Evolutionary conservation across 2,329 filamentous ascomycete genomes (phyloP).

Genomic region (Cordyceps cicadae): DNA sequence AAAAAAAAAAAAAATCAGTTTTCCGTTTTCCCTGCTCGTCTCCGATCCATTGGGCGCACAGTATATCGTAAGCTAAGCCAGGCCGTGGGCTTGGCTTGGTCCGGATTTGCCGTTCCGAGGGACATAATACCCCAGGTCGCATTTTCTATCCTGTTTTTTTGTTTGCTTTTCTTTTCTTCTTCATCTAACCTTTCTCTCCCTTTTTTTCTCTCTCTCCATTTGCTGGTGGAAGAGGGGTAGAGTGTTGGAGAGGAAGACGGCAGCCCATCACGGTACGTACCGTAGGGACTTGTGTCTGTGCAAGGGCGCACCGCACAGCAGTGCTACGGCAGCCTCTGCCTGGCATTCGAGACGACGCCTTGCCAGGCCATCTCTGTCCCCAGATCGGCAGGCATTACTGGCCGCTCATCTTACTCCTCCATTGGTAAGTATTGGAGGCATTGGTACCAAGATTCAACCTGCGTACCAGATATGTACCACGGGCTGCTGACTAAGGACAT

Average conservation of each 20-base stretch:
- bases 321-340: neutral
- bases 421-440: neutral
- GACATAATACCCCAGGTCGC: neutral
- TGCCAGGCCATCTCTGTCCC: neutral
- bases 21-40: neutral
- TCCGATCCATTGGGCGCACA: conserved; percentile 4
- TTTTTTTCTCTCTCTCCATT: neutral
- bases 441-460: neutral
- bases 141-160: conserved; percentile 9
- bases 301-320: too few species aligned
- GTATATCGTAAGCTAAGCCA: conserved; percentile 5
- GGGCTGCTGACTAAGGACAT: conserved; percentile 3
- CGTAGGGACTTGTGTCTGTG: neutral
- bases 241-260: neutral
- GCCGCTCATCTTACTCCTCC: too few species aligned
- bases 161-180: neutral
- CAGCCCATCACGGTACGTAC: neutral
- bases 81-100: neutral
- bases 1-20: neutral
- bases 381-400: too few species aligned
- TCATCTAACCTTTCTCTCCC: neutral
- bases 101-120: neutral
- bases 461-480: neutral
- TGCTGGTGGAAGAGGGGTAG: conserved; percentile 3
- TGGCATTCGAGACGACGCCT: neutral